These are phyloP conservation scores for Mycena chlorophos DNA, from an alignment of 768 basidiomycete species.

Conservation along the genomic window DNA sequence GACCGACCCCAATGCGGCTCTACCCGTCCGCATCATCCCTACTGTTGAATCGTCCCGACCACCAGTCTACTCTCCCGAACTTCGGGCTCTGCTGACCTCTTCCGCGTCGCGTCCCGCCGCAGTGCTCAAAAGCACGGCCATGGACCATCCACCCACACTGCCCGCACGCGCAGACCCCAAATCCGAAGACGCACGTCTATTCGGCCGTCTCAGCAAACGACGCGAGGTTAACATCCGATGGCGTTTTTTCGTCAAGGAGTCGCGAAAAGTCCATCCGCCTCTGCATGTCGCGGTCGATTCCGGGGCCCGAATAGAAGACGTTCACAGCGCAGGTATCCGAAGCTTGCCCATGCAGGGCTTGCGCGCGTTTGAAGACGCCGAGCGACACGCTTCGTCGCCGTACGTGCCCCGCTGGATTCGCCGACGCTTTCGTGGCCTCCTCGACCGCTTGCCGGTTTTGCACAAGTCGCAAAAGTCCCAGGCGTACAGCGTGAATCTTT, in stretches of 20 bases:
- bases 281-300: constrained; percentile 45
- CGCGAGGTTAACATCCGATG: constrained; percentile 72
- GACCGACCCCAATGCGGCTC: constrained; percentile 42
- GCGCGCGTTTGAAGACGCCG: constrained; percentile 46
- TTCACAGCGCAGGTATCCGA: constrained; percentile 31
- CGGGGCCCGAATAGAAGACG: constrained; percentile 7
- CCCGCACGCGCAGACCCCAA: constrained; percentile 56
- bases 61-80: constrained; percentile 63
- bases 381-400: constrained; percentile 41
- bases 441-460: constrained; percentile 56
- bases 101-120: constrained; percentile 45
- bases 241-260: constrained; percentile 59
- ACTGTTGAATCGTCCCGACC: constrained; percentile 55
- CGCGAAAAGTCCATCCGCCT: constrained; percentile 59
- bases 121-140: constrained; percentile 39
- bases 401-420: constrained; percentile 45
- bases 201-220: constrained; percentile 72
- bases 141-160: constrained; percentile 54
- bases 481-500: constrained; percentile 35
- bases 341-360: constrained; percentile 43
- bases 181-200: constrained; percentile 57
- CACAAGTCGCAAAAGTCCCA: constrained; percentile 7
- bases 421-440: constrained; percentile 58
- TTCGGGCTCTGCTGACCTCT: constrained; percentile 63
- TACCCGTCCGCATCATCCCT: constrained; percentile 51